These are phyloP conservation scores for Umbilicaria muhlenbergii DNA, from an alignment of 495 filamentous ascomycete genomes.

Conservation along the genomic window DNA sequence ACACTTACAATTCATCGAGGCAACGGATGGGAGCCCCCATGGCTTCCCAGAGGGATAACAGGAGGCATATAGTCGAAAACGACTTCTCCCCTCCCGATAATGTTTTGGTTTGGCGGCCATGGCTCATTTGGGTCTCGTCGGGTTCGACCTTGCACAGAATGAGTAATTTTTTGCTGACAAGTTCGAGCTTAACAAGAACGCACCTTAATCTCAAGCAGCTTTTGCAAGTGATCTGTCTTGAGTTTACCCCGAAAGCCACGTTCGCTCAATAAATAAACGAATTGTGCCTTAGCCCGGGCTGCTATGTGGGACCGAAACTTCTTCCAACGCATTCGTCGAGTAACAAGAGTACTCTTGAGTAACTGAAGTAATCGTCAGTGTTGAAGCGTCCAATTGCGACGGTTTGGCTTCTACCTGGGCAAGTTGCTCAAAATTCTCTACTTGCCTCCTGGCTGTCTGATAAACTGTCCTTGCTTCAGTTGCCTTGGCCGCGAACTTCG, in stretches of 20 bases:
- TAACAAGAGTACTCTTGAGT: slow-evolving; percentile 48
- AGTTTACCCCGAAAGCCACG: slow-evolving; percentile 75
- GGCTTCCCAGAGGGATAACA: slow-evolving; percentile 90
- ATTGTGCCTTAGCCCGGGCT: slow-evolving; percentile 66
- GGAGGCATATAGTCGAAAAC: slow-evolving; percentile 87
- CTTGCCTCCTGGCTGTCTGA: slow-evolving; percentile 26
- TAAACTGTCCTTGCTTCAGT: slow-evolving; percentile 25
- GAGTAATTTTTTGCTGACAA: background rate
- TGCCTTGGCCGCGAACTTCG: slow-evolving; percentile 43
- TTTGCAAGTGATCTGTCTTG: slow-evolving; percentile 55
- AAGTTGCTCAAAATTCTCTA: slow-evolving; percentile 34
- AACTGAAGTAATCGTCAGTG: slow-evolving; percentile 19
- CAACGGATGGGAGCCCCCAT: slow-evolving; percentile 93
- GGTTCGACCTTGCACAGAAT: slow-evolving; percentile 41
- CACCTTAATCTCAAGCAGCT: slow-evolving; percentile 63
- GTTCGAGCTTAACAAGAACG: slow-evolving; percentile 1
- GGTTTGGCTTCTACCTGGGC: slow-evolving; percentile 27
- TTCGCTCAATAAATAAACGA: slow-evolving; percentile 75
- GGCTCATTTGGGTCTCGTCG: slow-evolving; percentile 53
- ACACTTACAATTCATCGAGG: slow-evolving; percentile 76
- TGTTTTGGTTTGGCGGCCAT: slow-evolving; percentile 72
- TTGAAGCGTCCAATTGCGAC: background rate
- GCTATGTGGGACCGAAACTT: slow-evolving; percentile 74
- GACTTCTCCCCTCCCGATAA: slow-evolving; percentile 94
- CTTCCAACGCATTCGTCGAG: slow-evolving; percentile 61